Base-by-base conservation (phyloP, 2,329 filamentous ascomycete species). In the Diaporthe longicolla region DNA sequence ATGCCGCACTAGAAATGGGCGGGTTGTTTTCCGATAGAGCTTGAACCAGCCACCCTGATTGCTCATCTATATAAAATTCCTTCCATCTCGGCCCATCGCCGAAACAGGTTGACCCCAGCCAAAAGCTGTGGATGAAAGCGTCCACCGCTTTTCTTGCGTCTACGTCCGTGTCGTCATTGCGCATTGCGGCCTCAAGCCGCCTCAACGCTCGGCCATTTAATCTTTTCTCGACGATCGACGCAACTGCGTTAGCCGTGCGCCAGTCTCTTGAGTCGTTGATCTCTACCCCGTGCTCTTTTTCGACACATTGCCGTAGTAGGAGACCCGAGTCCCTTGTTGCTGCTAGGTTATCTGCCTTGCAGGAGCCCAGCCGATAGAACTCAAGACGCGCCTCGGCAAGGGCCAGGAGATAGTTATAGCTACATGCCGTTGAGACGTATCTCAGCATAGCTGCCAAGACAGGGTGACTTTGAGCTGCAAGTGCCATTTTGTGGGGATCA, bases 301-400 rank as follows among this genome's bases (percentile, higher is more conserved):
- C 57, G 3, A 61, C 35, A 6, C 35, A 35, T 37, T 61, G 57
- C 5, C 57, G 57, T 2, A 61, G n/a, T 11, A 61, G n/a, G 43
- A 61, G 57, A 9, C 21, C 57, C 26, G 66, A 70, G 11, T 70
- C 66, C 21, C 24, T 70, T 4, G 35, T 57, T 11, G 24, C 52
- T 35, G 66, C 66, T 4, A 43, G 24, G 37, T 70, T 58, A 19
- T 58, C 66, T 45, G 68, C 52, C 19, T 58, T 70, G 21, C 68
- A 70, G 68, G 45, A 70, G 21, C 68, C 68, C 3, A 48, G 13
- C 9, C 37, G 68, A 19, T 45, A 48, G 26, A 70, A 70, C 13
- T 70, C 68, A 21, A 70, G 68, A 19, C 68, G 68, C 6, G 68
- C 68, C 52, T 70, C 68, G 19, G 68, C 68, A 35, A 70, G 68